Base-by-base conservation (phyloP, 106 monocot species). In the Allium cepa region DNA sequence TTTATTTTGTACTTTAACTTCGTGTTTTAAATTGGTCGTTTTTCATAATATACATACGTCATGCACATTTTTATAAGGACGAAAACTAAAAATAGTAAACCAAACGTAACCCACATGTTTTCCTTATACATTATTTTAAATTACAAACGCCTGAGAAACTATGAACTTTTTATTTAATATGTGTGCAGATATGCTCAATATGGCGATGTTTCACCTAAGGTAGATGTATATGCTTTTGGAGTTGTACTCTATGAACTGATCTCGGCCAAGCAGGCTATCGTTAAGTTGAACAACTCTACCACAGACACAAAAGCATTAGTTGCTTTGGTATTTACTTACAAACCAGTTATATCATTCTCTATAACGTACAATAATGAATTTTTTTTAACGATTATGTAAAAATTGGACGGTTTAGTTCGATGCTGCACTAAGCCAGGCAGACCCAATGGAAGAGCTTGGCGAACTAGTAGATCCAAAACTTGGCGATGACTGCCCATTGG, bases 391-490 rank as follows among this genome's bases (percentile, higher is more conserved):
- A 59, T 48, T 70, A 11, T 26, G 5, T 59, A 9, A 49, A 22
- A 10, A 3, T 27, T 69, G 16, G 26, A 73, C 71, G 11, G 28
- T 78, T 47, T 82, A 92, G 92, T 92, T 92, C 76, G 80, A 88
- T 7, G 73, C 66, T 15, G 87, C 74, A 47, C 76, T 92, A 56
- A 74, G 9, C 18, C 69, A 77, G 57, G 65, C 82, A 9, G 80
- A 88, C 71, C 60, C 84, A 53, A 76, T 26, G 61, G 82, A 80
- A 72, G 75, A 78, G 22, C 78, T 92, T 27, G 51, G 60, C 36
- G 80, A 79, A 66, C 59, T 87, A 26, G 55, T 88, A 36, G 92
- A 92, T 77, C 87, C 82, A 8, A 77, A 75, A 51, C 84, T 92
- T 57, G 84, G 80, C 4, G 80, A 73, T 8, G 62, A 80, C 48